Conservation (phyloP, 1,284 basidiomycete genomes). For the Neotropicomus parvogracilis region DNA sequence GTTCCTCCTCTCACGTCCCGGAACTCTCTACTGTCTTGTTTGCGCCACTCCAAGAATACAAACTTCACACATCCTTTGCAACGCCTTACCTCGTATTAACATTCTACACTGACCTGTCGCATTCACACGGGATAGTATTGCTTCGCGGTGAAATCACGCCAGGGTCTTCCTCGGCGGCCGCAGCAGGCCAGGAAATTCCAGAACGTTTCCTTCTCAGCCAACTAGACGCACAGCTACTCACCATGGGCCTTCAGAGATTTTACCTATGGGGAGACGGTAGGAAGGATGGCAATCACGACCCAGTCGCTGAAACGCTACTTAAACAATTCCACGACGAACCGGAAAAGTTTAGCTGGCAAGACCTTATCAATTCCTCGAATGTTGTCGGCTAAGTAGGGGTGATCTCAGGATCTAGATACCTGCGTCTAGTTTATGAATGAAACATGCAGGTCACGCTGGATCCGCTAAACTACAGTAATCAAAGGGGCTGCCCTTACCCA, state of each 20-base stretch:
- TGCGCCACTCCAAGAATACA: conserved; percentile 94
- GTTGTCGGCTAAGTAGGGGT: conserved; percentile 14
- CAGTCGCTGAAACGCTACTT: conserved; percentile 48
- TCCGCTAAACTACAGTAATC: conserved; percentile 11
- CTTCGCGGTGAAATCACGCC: conserved; percentile 92
- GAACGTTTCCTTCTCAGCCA: conserved; percentile 64
- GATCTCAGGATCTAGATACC: background rate
- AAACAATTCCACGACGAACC: conserved; percentile 71
- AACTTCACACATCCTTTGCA: conserved; percentile 81
- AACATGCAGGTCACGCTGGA: background rate
- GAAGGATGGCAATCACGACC: conserved; percentile 16
- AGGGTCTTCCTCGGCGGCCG: conserved; percentile 40
- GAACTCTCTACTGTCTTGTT: conserved; percentile 75
- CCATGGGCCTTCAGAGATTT: conserved; percentile 77
- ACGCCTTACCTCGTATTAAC: conserved; percentile 91
- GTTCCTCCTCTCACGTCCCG: conserved; percentile 38
- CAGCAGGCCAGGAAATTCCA: conserved; percentile 18
- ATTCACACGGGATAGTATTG: conserved; percentile 80
- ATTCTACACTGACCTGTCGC: conserved; percentile 85
- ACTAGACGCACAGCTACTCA: conserved; percentile 78
- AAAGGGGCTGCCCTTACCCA: conserved; percentile 39
- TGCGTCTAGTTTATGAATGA: background rate
- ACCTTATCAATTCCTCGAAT: conserved; percentile 53
- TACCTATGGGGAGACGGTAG: conserved; percentile 61
- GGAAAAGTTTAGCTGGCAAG: conserved; percentile 70